Conservation (phyloP, 371 early-diverging fungal genomes). For the Thermomucor indicae-seudaticae region DNA sequence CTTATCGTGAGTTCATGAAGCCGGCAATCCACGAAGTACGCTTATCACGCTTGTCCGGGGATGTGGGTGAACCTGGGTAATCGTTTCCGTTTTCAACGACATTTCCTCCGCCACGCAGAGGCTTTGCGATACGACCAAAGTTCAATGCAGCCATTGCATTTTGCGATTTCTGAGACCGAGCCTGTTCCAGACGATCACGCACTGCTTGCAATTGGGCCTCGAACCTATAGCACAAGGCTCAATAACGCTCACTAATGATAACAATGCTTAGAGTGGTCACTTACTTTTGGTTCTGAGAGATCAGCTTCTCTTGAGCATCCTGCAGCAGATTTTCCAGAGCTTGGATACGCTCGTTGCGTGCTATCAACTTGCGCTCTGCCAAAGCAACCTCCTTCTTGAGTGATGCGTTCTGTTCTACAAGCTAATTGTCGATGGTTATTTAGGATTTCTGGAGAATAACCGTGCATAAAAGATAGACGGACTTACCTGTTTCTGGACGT, state of each 20-base stretch:
- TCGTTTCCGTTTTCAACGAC: slow-evolving; percentile 21
- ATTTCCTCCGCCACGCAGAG: slow-evolving; percentile 80
- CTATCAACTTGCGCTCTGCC: slow-evolving; percentile 83
- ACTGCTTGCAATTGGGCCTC: slow-evolving; percentile 78
- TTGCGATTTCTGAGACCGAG: slow-evolving; percentile 59
- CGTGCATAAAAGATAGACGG: not conserved
- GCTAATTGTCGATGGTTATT: slow-evolving; percentile 25
- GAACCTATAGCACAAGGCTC: slow-evolving; percentile 36
- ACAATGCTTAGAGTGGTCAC: slow-evolving; percentile 4
- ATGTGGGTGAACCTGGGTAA: slow-evolving; percentile 15
- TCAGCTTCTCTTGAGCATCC: slow-evolving; percentile 69
- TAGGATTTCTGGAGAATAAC: not conserved
- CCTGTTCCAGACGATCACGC: slow-evolving; percentile 77
- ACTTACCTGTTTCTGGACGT: slow-evolving; percentile 80
- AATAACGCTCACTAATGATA: not conserved
- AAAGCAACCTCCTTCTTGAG: slow-evolving; percentile 89
- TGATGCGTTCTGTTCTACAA: slow-evolving; percentile 89
- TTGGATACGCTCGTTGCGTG: slow-evolving; percentile 89
- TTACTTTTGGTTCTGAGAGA: slow-evolving; percentile 79
- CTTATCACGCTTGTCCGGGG: slow-evolving; percentile 25
- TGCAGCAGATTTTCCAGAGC: slow-evolving; percentile 78
- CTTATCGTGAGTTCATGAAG: slow-evolving; percentile 26
- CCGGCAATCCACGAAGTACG: slow-evolving; percentile 36
- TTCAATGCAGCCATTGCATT: slow-evolving; percentile 60
- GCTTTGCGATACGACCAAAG: slow-evolving; percentile 91